phyloP scores from a whole-genome alignment of 208 protist species.

The Naegleria lovaniensis region DNA sequence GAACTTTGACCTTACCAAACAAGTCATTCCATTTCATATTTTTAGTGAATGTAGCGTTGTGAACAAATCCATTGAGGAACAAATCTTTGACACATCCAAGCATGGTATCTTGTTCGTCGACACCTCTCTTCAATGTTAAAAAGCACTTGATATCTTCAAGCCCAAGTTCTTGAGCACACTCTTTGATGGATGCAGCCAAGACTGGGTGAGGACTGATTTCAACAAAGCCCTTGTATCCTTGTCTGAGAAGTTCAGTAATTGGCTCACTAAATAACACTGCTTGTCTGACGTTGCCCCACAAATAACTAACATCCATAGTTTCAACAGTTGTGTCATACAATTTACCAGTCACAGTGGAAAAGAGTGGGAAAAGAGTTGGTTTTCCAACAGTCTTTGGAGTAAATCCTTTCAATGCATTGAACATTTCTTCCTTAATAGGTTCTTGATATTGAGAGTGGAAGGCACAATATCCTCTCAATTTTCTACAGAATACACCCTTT shows the following conservation, averaged over 20 bases:
- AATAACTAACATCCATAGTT: neutral
- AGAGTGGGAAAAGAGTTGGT: neutral
- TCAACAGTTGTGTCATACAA: neutral
- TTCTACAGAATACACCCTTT: neutral
- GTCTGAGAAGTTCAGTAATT: neutral
- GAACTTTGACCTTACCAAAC: neutral
- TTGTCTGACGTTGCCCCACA: neutral
- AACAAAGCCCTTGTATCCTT: neutral
- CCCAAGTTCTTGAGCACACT: neutral
- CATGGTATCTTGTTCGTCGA: neutral
- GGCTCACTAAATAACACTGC: neutral
- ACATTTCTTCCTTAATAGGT: neutral
- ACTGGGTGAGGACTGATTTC: conserved; percentile 19
- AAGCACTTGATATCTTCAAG: neutral
- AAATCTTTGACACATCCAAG: neutral
- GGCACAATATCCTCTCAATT: neutral
- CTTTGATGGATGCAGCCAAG: neutral
- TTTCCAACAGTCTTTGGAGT: neutral
- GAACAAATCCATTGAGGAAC: neutral
- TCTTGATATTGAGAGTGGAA: neutral
- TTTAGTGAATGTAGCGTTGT: neutral
- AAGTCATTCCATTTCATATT: neutral
- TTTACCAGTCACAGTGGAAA: conserved; percentile 7
- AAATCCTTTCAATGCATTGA: neutral
- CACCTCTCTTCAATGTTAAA: neutral